Base-by-base conservation (phyloP, 108 stramenopile genomes). In the Cyclostephanos tholiformis region DNA sequence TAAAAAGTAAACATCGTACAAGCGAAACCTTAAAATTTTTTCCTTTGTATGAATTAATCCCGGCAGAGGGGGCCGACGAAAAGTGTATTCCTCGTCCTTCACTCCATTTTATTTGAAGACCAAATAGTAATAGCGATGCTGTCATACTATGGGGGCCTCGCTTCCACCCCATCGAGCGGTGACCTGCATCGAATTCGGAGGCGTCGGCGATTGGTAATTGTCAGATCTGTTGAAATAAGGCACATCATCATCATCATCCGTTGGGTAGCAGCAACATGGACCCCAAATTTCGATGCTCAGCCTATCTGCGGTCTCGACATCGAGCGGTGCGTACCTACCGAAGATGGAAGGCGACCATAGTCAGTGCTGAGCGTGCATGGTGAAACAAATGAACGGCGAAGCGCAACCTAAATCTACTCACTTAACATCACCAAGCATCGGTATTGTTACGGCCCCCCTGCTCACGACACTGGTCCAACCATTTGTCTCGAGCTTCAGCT, bases 381-480 rank as follows among this genome's bases (percentile, higher is more conserved):
- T 43, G 38, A 26, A 68, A 61, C 52, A 29, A 44, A 20, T 13
- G 25, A 5, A 17, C 13, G 39, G 9, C 14, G 62, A 14, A 48
- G 26, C 17, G 12, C 36, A 43, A 51, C n/a, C 19, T 25, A 14
- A 77, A 6, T 36, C 30, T 13, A 67, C 88, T 22, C 64, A 91
- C 85, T 75, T 84, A 12, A 92, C 90, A 84, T 95, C 94, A 38
- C 94, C 94, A 87, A 95, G 92, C 94, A 95, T 95, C 20, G 94
- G 94, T 63, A 95, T 89, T 19, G 52, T 69, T 8, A 82, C 80
- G 6, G 89, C 84, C n/a, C 94, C 94, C 30, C 76, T 86, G 67
- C 87, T 88, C 74, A 86, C 88, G 14, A 94, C 89, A 82, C 83
- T 83, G 39, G 85, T 90, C 91, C 91, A 95, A 60, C 94, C 94